These are phyloP conservation scores for Lipomyces oligophaga DNA, from an alignment of 805 yeast species.

Conservation along the genomic window DNA sequence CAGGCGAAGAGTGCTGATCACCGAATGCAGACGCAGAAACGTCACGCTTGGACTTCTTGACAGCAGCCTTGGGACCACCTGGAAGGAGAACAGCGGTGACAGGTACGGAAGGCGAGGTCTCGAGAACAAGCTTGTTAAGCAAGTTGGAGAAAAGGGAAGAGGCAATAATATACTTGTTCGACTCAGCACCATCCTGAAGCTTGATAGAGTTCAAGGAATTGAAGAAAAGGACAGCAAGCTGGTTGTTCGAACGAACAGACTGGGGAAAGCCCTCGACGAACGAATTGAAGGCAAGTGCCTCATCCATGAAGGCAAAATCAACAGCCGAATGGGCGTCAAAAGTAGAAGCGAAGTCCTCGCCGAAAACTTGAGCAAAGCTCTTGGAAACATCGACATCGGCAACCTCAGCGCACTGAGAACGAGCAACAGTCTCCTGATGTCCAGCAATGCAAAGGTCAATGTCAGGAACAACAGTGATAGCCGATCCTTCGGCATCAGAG, in stretches of 20 bases:
- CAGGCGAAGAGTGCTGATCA: constrained; percentile 26
- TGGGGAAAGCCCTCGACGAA: constrained; percentile 24
- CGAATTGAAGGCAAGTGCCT: constrained; percentile 26
- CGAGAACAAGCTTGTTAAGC: constrained; percentile 26
- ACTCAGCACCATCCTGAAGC: constrained; percentile 25
- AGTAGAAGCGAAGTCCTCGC: constrained; percentile 16
- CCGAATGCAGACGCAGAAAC: constrained; percentile 23
- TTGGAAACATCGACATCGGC: constrained; percentile 12
- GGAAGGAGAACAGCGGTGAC: constrained; percentile 28
- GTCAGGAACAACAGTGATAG: constrained; percentile 29
- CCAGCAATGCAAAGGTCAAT: constrained; percentile 26
- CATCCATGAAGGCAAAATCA: constrained; percentile 28
- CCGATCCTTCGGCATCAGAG: constrained; percentile 17
- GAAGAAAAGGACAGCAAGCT: constrained; percentile 28
- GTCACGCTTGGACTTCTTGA: constrained; percentile 29
- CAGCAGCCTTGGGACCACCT: constrained; percentile 16
- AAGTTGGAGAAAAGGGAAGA: constrained; percentile 25
- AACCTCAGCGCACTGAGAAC: constrained; percentile 23
- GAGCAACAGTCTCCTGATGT: constrained; percentile 25
- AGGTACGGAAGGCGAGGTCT: constrained; percentile 26
- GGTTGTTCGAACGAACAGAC: constrained; percentile 24
- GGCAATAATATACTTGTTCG: constrained; percentile 24
- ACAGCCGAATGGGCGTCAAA: constrained; percentile 22
- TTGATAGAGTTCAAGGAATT: constrained; percentile 21
- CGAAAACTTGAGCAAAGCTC: constrained; percentile 21